A percentile compares a stretch with the other conserved stretches of the same genome.
phyloP scores from a whole-genome alignment of 129 eudicot species.

The Flaveria sonorensis region DNA sequence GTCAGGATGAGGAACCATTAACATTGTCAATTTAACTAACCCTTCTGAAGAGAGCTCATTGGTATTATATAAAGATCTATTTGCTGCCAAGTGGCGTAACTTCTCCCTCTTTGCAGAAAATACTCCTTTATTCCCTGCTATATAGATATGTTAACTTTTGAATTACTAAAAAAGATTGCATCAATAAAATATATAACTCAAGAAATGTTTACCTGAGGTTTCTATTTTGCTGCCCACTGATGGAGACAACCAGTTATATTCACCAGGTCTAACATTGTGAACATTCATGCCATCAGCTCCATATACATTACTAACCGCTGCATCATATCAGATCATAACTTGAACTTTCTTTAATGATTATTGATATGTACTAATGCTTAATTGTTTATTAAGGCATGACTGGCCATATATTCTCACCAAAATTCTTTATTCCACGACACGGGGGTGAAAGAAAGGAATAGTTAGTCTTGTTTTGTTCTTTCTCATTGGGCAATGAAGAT shows the following conservation, averaged over 20 bases:
- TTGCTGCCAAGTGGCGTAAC: constrained; percentile 51
- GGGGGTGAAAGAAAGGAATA: constrained; percentile 42
- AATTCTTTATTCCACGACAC: constrained; percentile 23
- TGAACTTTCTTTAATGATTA: background rate
- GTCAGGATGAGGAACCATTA: constrained; percentile 1
- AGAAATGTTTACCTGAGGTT: constrained; percentile 40
- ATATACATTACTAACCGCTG: constrained; percentile 17
- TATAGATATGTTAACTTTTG: constrained; percentile 3
- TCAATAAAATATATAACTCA: background rate
- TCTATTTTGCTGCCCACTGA: constrained; percentile 30
- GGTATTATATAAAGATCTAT: constrained; percentile 44
- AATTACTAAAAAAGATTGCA: background rate
- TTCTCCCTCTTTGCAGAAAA: constrained; percentile 61
- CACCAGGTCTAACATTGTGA: constrained; percentile 35
- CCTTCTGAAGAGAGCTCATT: constrained; percentile 52
- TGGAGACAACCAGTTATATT: constrained; percentile 33
- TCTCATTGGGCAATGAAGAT: constrained; percentile 35
- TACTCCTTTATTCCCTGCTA: constrained; percentile 55
- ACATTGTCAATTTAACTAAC: constrained; percentile 42
- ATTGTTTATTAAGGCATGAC: background rate
- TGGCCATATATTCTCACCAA: constrained; percentile 37
- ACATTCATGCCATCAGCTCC: constrained; percentile 12
- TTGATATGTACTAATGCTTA: background rate
- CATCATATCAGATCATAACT: constrained; percentile 14
- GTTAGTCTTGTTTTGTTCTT: constrained; percentile 28